Base-by-base conservation (phyloP, 2,329 filamentous ascomycete genomes). In the Colletotrichum lupini region DNA sequence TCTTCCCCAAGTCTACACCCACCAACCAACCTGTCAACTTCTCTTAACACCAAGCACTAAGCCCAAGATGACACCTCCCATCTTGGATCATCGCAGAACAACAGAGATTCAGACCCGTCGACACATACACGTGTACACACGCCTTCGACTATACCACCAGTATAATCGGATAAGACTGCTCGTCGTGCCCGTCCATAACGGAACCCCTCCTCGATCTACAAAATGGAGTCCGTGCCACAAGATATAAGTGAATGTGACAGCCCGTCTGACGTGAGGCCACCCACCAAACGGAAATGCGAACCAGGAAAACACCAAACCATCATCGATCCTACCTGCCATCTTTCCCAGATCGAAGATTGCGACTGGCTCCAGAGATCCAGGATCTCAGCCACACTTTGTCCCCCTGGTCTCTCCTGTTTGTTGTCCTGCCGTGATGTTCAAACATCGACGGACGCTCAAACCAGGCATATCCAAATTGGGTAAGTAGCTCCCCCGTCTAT, bases 361-460 rank as follows among this genome's bases (percentile, higher is more conserved):
- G 64, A 58, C 24, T 58, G 69, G 52, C 65, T 58, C 52, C 37
- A 30, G 57, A 62, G 37, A 28, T 30, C 28, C 11, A 57, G 35
- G 22, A 22, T 19, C 52, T 52, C 58, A 52, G 19, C n/a, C 57
- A 32, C 19, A n/a, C 8, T 42, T 24, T 12, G 26, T 19, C 4
- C n/a, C 28, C 37, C 14, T 42, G 37, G 37, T 19, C 52, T 26
- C 46, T 62, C 32, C 30, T 46, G 30, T 56, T 42, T 37, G 42
- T 46, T 14, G 24, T 35, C 53, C 26, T 19, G n/a, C 53, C 59
- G 49, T 49, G 59, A 42, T 42, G 37, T 49, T 42, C 37, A 52
- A 52, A 35, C 22, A 22, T 12, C 22, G 12, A 24, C 19, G 1
- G n/a, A 8, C 19, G 19, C 19, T n/a, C 19, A n/a, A 49, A 9